A percentile compares a stretch with the other conserved stretches of the same genome.
Evolutionary conservation across 2,329 filamentous ascomycete genomes (phyloP).

Genomic region (Epichloe festucae): DNA sequence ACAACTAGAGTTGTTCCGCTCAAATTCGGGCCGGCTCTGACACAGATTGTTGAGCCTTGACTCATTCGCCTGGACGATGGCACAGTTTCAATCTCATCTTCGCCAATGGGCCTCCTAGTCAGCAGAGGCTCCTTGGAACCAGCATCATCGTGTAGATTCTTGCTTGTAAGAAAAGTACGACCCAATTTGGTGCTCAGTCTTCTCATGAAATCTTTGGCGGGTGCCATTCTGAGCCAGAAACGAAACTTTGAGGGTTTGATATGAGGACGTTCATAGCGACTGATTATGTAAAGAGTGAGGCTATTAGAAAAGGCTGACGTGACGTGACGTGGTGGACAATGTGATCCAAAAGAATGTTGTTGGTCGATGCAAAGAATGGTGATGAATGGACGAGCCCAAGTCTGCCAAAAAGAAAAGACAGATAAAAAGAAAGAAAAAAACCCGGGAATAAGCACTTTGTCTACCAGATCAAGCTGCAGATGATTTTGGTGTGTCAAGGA

Average conservation of each 20-base stretch:
- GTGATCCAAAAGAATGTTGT: slow-evolving; percentile 4
- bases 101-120: not conserved
- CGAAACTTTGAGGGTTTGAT: not conserved
- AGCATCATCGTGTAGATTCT: not conserved
- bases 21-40: not conserved
- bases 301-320: not conserved
- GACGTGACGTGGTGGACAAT: not conserved
- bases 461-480: too few relatives aligned
- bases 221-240: not conserved
- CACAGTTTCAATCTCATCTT: not conserved
- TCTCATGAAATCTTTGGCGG: not conserved
- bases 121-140: not conserved
- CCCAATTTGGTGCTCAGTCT: not conserved
- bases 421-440: not conserved
- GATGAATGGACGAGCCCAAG: not conserved
- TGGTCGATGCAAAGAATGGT: not conserved
- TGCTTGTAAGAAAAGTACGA: not conserved
- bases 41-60: not conserved
- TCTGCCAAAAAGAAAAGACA: not conserved
- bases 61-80: not conserved
- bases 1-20: not conserved
- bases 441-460: not conserved
- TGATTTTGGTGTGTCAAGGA: not conserved
- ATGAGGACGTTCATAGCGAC: slow-evolving; percentile 8
- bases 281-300: not conserved